Percentiles rank a stretch among this genome's conserved stretches.
Conservation (phyloP, 2,329 filamentous ascomycete species). For the Fusarium pseudonygamai region DNA sequence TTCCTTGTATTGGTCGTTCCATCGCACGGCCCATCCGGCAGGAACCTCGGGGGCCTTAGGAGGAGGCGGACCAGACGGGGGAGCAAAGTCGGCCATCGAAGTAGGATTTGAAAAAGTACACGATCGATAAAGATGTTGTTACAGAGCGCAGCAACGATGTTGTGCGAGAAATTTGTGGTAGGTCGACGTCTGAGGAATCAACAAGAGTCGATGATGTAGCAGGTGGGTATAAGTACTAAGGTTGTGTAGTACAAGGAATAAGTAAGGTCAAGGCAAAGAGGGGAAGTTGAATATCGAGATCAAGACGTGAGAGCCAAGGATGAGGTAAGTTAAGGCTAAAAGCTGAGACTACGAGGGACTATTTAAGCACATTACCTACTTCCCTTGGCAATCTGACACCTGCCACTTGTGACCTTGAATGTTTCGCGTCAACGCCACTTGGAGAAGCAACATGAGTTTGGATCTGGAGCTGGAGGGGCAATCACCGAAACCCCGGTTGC, state of each 20-base stretch:
- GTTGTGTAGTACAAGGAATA: neutral
- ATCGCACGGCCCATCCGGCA: slow-evolving; percentile 82
- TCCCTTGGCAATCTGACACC: slow-evolving; percentile 25
- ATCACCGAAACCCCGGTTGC: slow-evolving; percentile 24
- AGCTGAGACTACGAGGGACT: neutral
- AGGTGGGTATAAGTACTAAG: slow-evolving; percentile 7
- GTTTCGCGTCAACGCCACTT: slow-evolving; percentile 30
- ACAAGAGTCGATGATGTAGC: slow-evolving; percentile 31
- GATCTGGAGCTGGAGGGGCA: slow-evolving; percentile 28
- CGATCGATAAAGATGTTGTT: neutral
- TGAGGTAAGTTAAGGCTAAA: neutral
- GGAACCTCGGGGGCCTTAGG: slow-evolving; percentile 70
- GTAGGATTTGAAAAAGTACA: neutral
- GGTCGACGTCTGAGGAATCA: neutral
- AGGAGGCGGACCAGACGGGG: slow-evolving; percentile 65
- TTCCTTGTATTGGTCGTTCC: slow-evolving; percentile 88
- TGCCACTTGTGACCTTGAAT: slow-evolving; percentile 30
- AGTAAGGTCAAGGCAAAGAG: slow-evolving; percentile 9
- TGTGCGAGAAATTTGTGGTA: neutral
- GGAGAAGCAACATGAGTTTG: neutral
- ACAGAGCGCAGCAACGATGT: neutral
- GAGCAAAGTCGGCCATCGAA: slow-evolving; percentile 63
- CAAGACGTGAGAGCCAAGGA: neutral
- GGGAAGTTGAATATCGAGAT: neutral
- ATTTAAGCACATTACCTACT: slow-evolving; percentile 21